These are phyloP conservation scores for Magnolia officinalis DNA, from an alignment of 164 flowering plant genomes.

Conservation along the genomic window DNA sequence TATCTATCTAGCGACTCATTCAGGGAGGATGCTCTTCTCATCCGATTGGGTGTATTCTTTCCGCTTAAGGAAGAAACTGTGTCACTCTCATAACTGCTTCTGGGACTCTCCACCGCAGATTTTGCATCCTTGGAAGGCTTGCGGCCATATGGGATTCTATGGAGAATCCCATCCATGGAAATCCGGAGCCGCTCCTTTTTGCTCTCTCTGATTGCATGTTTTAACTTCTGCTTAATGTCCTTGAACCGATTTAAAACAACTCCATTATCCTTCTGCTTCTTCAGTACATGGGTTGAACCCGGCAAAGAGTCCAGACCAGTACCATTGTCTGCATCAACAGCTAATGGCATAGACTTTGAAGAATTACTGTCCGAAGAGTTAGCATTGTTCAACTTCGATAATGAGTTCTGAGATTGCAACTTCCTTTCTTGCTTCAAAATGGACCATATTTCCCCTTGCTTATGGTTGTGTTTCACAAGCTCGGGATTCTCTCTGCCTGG, in stretches of 20 bases:
- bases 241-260: constrained; percentile 46
- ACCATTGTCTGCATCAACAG: constrained; percentile 9
- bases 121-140: constrained; percentile 32
- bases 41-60: constrained; percentile 14
- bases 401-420: constrained; percentile 9
- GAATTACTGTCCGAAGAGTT: not conserved
- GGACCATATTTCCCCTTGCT: constrained; percentile 12
- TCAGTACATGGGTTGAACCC: constrained; percentile 20
- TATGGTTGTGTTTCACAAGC: constrained; percentile 21
- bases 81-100: constrained; percentile 18
- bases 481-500: constrained; percentile 14
- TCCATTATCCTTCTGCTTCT: constrained; percentile 27
- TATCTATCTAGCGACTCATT: constrained; percentile 52
- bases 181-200: constrained; percentile 57
- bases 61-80: constrained; percentile 6
- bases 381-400: not conserved
- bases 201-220: constrained; percentile 53
- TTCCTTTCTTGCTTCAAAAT: constrained; percentile 11
- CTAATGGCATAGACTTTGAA: constrained; percentile 10
- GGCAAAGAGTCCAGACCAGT: constrained; percentile 8
- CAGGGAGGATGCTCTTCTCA: constrained; percentile 52
- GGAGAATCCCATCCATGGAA: constrained; percentile 71
- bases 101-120: constrained; percentile 11
- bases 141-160: constrained; percentile 65
- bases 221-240: constrained; percentile 48